Evolutionary conservation across 192 early-diverging fungal species (phyloP).

Genomic region (Pecoramyces ruminantium): DNA sequence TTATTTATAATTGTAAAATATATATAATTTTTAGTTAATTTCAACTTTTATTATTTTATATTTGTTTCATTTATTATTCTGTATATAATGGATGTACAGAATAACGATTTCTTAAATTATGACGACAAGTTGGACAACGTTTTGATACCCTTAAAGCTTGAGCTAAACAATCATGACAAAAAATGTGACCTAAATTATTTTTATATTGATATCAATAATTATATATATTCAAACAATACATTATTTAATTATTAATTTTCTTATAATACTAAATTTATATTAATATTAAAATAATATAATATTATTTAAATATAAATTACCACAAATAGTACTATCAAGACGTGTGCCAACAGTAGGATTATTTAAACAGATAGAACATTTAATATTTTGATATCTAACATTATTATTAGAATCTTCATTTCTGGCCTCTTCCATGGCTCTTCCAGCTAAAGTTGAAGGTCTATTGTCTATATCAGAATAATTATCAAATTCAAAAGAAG

Average conservation of each 20-base stretch:
- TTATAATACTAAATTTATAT: too few species aligned
- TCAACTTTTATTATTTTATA: too few species aligned
- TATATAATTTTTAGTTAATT: too few species aligned
- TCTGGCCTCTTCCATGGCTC: neutral
- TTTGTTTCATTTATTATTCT: too few species aligned
- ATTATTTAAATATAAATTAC: too few species aligned
- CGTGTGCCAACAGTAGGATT: neutral
- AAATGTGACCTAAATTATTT: neutral
- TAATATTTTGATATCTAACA: neutral
- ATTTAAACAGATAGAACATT: neutral
- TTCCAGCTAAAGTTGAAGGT: neutral
- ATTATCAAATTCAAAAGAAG: too few species aligned
- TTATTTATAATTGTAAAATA: too few species aligned
- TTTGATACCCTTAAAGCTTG: neutral
- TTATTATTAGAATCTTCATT: neutral
- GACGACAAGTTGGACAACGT: neutral
- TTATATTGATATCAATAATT: too few species aligned
- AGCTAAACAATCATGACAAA: neutral
- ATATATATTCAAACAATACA: too few species aligned
- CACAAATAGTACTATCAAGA: neutral
- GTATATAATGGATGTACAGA: neutral
- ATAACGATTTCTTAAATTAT: neutral
- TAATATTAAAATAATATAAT: too few species aligned
- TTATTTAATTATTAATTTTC: too few species aligned
- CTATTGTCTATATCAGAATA: neutral